Base-by-base conservation (phyloP, 805 yeast species). In the Candida patagonica region DNA sequence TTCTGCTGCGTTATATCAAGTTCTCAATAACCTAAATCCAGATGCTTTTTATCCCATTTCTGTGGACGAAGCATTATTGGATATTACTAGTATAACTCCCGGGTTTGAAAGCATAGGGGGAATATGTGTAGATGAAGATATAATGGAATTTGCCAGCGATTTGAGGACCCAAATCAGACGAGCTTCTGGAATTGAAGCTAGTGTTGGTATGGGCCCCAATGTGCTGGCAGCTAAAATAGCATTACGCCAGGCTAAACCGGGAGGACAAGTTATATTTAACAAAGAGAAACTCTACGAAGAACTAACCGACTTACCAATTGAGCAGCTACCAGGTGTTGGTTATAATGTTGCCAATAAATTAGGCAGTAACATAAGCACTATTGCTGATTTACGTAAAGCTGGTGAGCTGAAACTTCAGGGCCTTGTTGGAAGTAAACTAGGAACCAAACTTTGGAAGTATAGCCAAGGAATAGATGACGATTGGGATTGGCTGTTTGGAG, bases 1-100 rank as follows among this genome's bases (percentile, higher is more conserved):
- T 15, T 84, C 96, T 0, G 66, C 70, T 20, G 59, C 59, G 6
- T 74, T 92, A 38, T 92, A 87, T 57, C 66, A 74, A 2, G 68
- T 71, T 10, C 60, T 92, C 35, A 42, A 75, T 1, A 57, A 62
- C 0, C 52, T 67, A n/a, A 54, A 63, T 0, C 63, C 68, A 21
- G 59, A 59, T 44, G 49, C 51, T 13, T 73, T 87, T 2, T 67
- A 78, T 23, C 97, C 97, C 0, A 84, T 92, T 1, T 86, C 94
- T 45, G 78, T 92, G 2, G 97, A 92, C 57, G 98, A 92, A 54
- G 95, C 87, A 0, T 61, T 92, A n/a, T 55, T 85, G 7, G 94
- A 85, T 50, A 67, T 80, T 1, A 62, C 78, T 0, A 50, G 69
- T 0, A 31, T 46, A 2, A 45, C 48, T 4, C 31, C 34, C 29